A percentile compares a stretch with the other conserved stretches of the same genome.
Conservation (phyloP, 2,329 filamentous ascomycete species). For the Aureobasidium sp. region DNA sequence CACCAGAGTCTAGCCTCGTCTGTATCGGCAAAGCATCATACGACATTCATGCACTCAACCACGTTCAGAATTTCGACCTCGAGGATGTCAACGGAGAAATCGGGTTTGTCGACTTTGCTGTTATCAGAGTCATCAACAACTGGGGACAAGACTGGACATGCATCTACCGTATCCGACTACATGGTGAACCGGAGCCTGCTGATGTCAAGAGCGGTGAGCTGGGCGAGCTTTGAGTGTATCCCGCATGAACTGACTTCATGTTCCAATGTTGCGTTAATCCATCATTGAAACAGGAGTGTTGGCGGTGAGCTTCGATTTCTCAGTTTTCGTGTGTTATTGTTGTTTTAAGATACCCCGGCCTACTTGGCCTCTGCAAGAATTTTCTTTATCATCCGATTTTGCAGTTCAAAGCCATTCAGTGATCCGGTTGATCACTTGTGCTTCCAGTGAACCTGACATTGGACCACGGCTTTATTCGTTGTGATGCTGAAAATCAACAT, state of each 20-base stretch:
- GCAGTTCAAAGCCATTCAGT: neutral
- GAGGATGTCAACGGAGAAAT: slow-evolving; percentile 23
- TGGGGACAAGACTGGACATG: slow-evolving; percentile 41
- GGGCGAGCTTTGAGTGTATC: neutral
- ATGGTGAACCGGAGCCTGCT: slow-evolving; percentile 27
- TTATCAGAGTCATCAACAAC: slow-evolving; percentile 37
- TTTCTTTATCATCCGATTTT: neutral
- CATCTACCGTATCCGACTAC: slow-evolving; percentile 40
- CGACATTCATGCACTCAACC: slow-evolving; percentile 34
- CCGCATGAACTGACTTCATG: neutral
- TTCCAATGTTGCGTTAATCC: neutral
- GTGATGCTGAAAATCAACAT: neutral
- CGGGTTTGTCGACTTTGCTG: slow-evolving; percentile 28
- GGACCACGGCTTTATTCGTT: neutral
- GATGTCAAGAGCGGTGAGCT: neutral
- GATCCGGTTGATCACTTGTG: neutral
- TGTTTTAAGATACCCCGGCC: slow-evolving; percentile 6
- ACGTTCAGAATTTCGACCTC: slow-evolving; percentile 37
- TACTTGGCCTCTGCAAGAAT: neutral
- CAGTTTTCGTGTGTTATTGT: neutral
- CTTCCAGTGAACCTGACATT: neutral
- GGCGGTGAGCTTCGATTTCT: neutral
- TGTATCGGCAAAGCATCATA: slow-evolving; percentile 38
- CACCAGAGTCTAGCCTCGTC: slow-evolving; percentile 26
- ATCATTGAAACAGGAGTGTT: neutral